These are phyloP conservation scores for Elongisporangium senticosum DNA, from an alignment of 352 stramenopile species.

Conservation along the genomic window DNA sequence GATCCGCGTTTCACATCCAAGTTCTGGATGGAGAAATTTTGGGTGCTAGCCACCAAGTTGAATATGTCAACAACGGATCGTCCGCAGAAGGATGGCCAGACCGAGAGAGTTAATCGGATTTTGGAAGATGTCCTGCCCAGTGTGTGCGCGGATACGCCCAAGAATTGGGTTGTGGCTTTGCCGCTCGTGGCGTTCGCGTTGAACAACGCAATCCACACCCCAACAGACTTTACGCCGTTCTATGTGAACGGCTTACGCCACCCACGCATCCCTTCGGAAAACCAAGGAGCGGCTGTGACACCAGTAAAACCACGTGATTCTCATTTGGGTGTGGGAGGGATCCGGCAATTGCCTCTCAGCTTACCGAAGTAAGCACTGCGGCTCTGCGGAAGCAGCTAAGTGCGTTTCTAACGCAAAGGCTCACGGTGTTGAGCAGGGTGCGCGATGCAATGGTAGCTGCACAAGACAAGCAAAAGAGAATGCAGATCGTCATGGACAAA, in stretches of 20 bases:
- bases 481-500: conserved; percentile 6
- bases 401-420: conserved; percentile 5
- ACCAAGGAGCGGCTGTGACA: neutral
- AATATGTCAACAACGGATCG: conserved; percentile 10
- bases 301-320: neutral
- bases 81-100: conserved; percentile 17
- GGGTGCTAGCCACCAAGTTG: too few relatives aligned
- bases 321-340: conserved; percentile 4
- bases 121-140: conserved; percentile 14
- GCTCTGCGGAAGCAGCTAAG: conserved; percentile 4
- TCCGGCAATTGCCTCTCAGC: neutral
- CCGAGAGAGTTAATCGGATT: conserved; percentile 14
- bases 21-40: too few relatives aligned
- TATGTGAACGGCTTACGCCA: conserved; percentile 11
- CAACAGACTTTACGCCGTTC: conserved; percentile 15
- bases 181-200: conserved; percentile 22
- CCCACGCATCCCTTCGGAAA: conserved; percentile 8
- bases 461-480: conserved; percentile 15
- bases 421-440: conserved; percentile 10
- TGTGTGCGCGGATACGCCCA: conserved; percentile 8
- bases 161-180: conserved; percentile 8
- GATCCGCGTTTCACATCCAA: too few relatives aligned
- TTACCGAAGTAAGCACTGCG: neutral
- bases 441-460: conserved; percentile 12
- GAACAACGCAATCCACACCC: conserved; percentile 18